Base-by-base conservation (phyloP, 1,139 yeast genomes). In the Saccharomyces hybrid region DNA sequence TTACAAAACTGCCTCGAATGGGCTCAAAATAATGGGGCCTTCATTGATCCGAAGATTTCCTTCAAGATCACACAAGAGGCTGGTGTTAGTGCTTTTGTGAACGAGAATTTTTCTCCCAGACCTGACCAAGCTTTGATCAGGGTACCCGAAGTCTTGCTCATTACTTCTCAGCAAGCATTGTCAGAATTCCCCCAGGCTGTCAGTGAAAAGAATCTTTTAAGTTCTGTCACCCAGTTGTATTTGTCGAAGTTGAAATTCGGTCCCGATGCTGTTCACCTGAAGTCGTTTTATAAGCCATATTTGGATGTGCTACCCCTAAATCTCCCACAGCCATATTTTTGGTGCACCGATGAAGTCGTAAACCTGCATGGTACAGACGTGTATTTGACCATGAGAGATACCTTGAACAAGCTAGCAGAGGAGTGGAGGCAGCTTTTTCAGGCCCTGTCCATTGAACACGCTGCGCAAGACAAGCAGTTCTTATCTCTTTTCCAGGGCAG, bases 331-430 rank as follows among this genome's bases (percentile, higher is more conserved):
- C 95, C 96, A 1, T 78, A 81, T 53, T 80, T 80, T 56, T 88
- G 91, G 88, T 69, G 71, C n/a, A 68, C 76, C 0, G 71, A 71
- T 5, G 86, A 85, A 49, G 73, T 79, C 57, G 67, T 70, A 2
- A 69, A 76, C 53, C 68, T 89, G 7, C 73, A 76, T 49, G 95
- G 91, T 0, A 84, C 95, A 0, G 86, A 84, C 64, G 66, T 81
- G 4, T 64, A 61, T 26, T 65, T 71, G 11, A 73, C 76, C 26
- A 60, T 76, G 7, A 67, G 66, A 42, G 53, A 63, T 9, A 58
- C 62, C 26, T 54, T 79, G 63, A 71, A 60, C 49, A 60, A 64
- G 5, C 54, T 65, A 13, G 48, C 68, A 16, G 62, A 60, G 23
- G 70, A 68, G 54, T 72, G 74, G 75, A 49, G 53, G 16, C 50